Conservation (phyloP, 768 basidiomycete genomes). For the Brasilioporus rufonigricans region DNA sequence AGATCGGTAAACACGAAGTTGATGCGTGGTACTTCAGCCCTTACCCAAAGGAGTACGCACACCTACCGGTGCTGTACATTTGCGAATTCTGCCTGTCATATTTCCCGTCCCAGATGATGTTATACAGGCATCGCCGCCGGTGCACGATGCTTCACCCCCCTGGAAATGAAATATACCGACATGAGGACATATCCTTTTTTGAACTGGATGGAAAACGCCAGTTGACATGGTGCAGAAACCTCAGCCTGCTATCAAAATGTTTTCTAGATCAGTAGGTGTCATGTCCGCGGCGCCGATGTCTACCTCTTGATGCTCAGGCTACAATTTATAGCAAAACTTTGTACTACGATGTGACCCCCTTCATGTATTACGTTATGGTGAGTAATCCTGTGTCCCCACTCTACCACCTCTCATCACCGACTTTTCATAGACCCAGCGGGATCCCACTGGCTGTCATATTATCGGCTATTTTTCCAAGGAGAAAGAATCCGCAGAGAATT, state of each 20-base stretch:
- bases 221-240: conserved; percentile 93
- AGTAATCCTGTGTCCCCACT: conserved; percentile 21
- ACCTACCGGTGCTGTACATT: conserved; percentile 91
- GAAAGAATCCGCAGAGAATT: conserved; percentile 96
- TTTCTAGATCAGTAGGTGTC: conserved; percentile 92
- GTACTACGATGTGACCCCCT: conserved; percentile 99
- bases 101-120: conserved; percentile 88
- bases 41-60: conserved; percentile 97
- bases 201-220: conserved; percentile 98
- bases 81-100: conserved; percentile 98
- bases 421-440: conserved; percentile 64
- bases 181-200: conserved; percentile 96
- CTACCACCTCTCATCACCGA: conserved; percentile 13
- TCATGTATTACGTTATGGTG: conserved; percentile 99
- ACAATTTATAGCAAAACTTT: conserved; percentile 77
- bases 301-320: conserved; percentile 14
- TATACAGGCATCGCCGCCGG: conserved; percentile 85
- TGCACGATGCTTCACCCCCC: conserved; percentile 93
- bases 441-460: conserved; percentile 88
- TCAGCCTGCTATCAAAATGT: conserved; percentile 95
- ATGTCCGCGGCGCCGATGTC: conserved; percentile 10
- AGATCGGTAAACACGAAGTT: conserved; percentile 95
- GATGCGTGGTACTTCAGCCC: conserved; percentile 99
- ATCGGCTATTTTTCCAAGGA: conserved; percentile 99
- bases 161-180: conserved; percentile 98